These are phyloP conservation scores for Orbilia blumenaviensis DNA, from an alignment of 2,329 filamentous ascomycete genomes.

Conservation along the genomic window DNA sequence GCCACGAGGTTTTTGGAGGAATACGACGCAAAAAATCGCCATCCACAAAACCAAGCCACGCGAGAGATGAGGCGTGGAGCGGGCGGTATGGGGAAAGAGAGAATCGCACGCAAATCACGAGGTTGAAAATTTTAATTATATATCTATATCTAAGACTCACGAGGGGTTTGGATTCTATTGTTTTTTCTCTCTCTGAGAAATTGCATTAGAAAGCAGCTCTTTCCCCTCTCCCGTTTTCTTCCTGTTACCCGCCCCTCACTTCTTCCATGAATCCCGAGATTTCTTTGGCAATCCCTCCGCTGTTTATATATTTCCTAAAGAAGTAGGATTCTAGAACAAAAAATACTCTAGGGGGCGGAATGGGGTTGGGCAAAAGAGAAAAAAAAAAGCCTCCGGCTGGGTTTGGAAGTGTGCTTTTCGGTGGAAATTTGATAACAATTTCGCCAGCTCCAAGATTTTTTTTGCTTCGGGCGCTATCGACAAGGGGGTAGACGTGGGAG, in stretches of 20 bases:
- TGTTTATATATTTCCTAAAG: conserved; percentile 18
- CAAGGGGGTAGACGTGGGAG: not conserved
- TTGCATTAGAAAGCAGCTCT: conserved; percentile 9
- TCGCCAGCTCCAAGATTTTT: not conserved
- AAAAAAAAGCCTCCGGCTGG: not conserved
- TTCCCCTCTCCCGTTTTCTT: not conserved
- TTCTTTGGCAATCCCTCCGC: not conserved
- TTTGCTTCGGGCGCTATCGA: not conserved
- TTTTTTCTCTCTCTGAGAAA: not conserved
- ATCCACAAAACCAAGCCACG: too few relatives aligned
- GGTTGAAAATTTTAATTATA: not conserved
- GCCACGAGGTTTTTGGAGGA: conserved; percentile 20
- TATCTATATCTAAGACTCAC: not conserved
- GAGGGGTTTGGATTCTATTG: not conserved
- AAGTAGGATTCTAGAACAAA: conserved; percentile 31
- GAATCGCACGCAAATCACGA: conserved; percentile 28
- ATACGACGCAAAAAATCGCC: too few relatives aligned
- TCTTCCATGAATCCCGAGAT: not conserved
- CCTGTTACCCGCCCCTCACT: not conserved
- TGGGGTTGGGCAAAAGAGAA: not conserved
- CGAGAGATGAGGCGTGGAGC: not conserved
- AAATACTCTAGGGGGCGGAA: not conserved
- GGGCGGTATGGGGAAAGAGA: not conserved
- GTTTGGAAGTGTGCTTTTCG: not conserved
- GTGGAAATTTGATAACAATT: conserved; percentile 42